A percentile compares a stretch with the other conserved stretches of the same genome.
Evolutionary conservation across 306 rosid genomes (phyloP).

Genomic region (Leucaena leucocephala): DNA sequence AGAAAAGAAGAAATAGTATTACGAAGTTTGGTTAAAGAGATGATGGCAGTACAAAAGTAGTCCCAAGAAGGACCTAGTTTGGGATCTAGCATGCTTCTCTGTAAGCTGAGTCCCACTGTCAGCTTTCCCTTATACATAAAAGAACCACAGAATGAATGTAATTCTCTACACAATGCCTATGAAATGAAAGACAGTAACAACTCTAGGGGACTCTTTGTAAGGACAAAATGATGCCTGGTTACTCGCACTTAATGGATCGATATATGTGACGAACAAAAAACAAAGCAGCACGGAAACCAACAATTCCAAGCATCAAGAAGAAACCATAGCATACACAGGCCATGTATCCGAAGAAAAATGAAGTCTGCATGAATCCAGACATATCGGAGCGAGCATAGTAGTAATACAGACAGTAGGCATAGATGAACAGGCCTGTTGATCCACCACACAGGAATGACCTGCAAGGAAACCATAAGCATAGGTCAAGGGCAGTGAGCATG

Average conservation of each 20-base stretch:
- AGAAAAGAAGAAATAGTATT: neutral
- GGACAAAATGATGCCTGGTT: constrained; percentile 24
- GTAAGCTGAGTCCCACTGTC: constrained; percentile 38
- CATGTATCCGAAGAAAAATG: constrained; percentile 79
- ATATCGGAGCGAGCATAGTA: constrained; percentile 66
- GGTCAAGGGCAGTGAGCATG: constrained; percentile 10
- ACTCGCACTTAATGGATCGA: constrained; percentile 67
- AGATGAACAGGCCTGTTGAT: constrained; percentile 65
- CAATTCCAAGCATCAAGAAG: constrained; percentile 74
- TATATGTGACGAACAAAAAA: constrained; percentile 72
- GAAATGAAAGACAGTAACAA: constrained; percentile 6
- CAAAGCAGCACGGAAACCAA: constrained; percentile 73
- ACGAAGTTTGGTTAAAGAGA: constrained; percentile 4
- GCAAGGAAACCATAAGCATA: constrained; percentile 30
- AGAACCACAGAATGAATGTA: constrained; percentile 50
- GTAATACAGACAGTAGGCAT: constrained; percentile 67
- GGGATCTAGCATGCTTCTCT: constrained; percentile 39
- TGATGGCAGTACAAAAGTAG: constrained; percentile 3
- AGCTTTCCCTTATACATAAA: constrained; percentile 35
- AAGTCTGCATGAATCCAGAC: constrained; percentile 75
- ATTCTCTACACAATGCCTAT: constrained; percentile 44
- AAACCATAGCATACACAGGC: constrained; percentile 73
- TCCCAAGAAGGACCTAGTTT: constrained; percentile 32
- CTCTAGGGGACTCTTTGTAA: constrained; percentile 6
- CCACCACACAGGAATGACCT: constrained; percentile 77